Base-by-base conservation (phyloP, 345 rosid species). In the Eucalyptus coolabah region DNA sequence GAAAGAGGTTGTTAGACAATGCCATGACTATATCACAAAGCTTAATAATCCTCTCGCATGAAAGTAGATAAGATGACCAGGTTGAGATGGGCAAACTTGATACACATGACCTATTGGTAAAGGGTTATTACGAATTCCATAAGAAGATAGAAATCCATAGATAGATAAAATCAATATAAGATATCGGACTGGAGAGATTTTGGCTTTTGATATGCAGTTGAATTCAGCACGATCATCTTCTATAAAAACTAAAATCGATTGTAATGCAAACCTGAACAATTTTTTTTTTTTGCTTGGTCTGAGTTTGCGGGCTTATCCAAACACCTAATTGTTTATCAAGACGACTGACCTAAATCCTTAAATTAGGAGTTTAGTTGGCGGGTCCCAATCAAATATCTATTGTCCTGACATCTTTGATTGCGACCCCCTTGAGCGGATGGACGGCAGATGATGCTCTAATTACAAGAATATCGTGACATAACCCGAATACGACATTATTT, bases 391-490 rank as follows among this genome's bases (percentile, higher is more conserved):
- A 50, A 86, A 86, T 50, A 34, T 86, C 45, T 32, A 6, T 56
- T 16, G 26, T 88, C 37, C n/a, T 17, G 83, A 88, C 60, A 15
- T 88, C 12, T 34, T 53, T 72, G 67, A 88, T 88, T 88, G n/a
- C 30, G 34, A 88, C 10, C 19, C 56, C 60, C 54, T 51, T 19
- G 30, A n/a, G 82, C 44, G 32, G 63, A 88, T 69, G 89, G 91
- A 89, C 92, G 91, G 89, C 94, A 87, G 50, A 83, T 37, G 63
- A 87, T 87, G 40, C 65, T 4, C 81, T 87, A 90, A 89, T 82
- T 72, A 92, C 93, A 88, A 59, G 19, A 81, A 50, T 81, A 89
- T 91, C 88, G 89, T 86, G 94, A 92, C 93, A 88, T 87, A 85
- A 72, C 87, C 90, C 86, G 63, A 91, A 91, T 77, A 86, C 63